Evolutionary conservation across 2,329 filamentous ascomycete genomes (phyloP), one percentile per base, ranked within the genome.

Genomic region (Keithomyces neogunnii): DNA sequence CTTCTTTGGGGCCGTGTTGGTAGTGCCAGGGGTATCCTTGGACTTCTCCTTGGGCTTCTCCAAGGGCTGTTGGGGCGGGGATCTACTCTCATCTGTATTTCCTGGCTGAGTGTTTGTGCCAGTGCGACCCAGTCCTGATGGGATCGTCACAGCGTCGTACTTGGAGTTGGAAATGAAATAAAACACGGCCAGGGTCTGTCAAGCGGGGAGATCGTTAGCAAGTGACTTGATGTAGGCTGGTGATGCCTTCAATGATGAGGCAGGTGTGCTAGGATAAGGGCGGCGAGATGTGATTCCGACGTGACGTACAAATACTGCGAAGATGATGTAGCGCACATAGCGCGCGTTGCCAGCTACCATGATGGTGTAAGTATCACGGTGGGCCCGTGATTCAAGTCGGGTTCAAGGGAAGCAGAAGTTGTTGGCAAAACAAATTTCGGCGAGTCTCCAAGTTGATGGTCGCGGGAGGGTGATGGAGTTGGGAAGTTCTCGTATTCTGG

Each of bases 241-340:
- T 35, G 11, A 35, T 35, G 33, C 6, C 3, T 7, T 7, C 11
- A 35, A 35, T 35, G 33, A 57, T 63, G 48, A 62, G 61, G 47
- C 31, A 26, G 19, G 9, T 5, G 3, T 4, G 5, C 10, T 33
- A 31, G 45, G 6, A 48, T 30, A 30, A 35, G 9, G 31, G 5
- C 2, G 30, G 26, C 9, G 8, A 28, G 19, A 8, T 8, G 11
- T 6, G 3, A 46, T 26, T 26, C n/a, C 26, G 26, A 33, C 8
- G 5, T 8, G 44, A 77, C 86, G 65, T 80, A 95, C 91, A 65
- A 95, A 85, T 64, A 90, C 79, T 53, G 89, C 88, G 64, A 95
- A 83, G 65, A 93, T 77, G 67, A 96, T 77, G 70, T 84, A 85
- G 76, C 82, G 81, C 76, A 84, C 72, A 63, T 89, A 89, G 71